These are phyloP conservation scores for Thozetella sp. DNA, from an alignment of 495 filamentous ascomycete species.

Conservation along the genomic window DNA sequence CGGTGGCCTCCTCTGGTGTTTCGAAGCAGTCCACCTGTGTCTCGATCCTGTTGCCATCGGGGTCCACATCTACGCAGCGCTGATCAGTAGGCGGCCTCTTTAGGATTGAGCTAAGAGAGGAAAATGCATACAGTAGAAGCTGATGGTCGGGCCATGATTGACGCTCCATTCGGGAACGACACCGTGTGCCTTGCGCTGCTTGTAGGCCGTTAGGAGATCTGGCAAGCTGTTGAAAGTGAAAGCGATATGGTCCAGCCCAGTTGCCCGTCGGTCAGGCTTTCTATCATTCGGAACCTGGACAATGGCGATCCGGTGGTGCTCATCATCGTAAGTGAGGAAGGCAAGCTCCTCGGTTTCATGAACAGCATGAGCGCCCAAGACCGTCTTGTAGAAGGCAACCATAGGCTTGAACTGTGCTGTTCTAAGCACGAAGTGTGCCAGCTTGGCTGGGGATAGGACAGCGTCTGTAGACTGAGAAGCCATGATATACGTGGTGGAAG, in stretches of 20 bases:
- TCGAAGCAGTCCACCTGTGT: constrained; percentile 47
- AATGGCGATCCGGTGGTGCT: constrained; percentile 50
- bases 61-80: too few species aligned
- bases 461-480: too few species aligned
- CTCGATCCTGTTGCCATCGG: constrained; percentile 49
- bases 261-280: constrained; percentile 13
- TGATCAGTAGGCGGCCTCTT: too few species aligned
- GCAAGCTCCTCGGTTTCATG: constrained; percentile 17
- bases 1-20: constrained; percentile 31
- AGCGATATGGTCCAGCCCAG: constrained; percentile 40
- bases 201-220: constrained; percentile 29
- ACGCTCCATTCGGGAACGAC: constrained; percentile 41
- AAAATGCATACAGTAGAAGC: too few species aligned
- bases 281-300: constrained; percentile 17
- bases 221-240: constrained; percentile 32
- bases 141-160: constrained; percentile 45
- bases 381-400: constrained; percentile 32
- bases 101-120: too few species aligned
- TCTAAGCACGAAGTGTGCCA: constrained; percentile 28
- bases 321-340: constrained; percentile 46
- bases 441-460: constrained; percentile 17
- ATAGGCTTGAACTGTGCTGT: constrained; percentile 24
- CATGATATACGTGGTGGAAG: background rate
- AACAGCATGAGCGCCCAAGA: constrained; percentile 28
- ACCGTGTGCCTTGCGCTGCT: constrained; percentile 29